Conservation (phyloP, 192 early-diverging fungal genomes). For the Coemansia sp. region DNA sequence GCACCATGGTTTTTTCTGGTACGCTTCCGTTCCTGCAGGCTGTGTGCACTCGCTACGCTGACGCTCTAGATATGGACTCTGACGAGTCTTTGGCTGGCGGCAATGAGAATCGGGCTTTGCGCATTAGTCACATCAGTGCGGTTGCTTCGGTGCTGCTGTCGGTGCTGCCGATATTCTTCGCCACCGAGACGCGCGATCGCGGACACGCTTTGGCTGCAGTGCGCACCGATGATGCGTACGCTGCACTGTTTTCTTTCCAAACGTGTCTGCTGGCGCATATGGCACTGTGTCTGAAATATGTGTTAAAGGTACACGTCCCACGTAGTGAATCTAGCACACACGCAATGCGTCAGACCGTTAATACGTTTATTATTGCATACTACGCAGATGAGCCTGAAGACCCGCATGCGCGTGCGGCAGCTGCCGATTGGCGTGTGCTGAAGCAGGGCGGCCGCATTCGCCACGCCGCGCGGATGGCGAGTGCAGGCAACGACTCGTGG, state of each 20-base stretch:
- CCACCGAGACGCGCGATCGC: conserved; percentile 4
- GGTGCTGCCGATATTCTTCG: conserved; percentile 22
- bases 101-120: not conserved
- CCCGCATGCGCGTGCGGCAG: conserved; percentile 27
- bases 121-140: not conserved
- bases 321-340: not conserved
- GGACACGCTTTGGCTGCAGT: conserved; percentile 14
- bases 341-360: conserved; percentile 13
- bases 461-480: not conserved
- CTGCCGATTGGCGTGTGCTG: conserved; percentile 8
- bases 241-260: conserved; percentile 19
- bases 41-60: not conserved
- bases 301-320: conserved; percentile 8
- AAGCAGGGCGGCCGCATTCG: not conserved
- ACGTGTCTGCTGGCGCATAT: conserved; percentile 20
- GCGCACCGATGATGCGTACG: conserved; percentile 3
- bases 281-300: conserved; percentile 18
- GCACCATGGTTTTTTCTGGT: conserved; percentile 2
- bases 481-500: not conserved
- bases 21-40: conserved; percentile 15
- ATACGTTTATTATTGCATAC: conserved; percentile 23
- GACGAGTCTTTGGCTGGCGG: not conserved
- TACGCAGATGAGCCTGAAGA: conserved; percentile 15
- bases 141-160: conserved; percentile 20
- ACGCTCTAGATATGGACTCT: not conserved